Base-by-base conservation (phyloP, 169 alveolate species). In the Pseudocohnilembus persalinus region DNA sequence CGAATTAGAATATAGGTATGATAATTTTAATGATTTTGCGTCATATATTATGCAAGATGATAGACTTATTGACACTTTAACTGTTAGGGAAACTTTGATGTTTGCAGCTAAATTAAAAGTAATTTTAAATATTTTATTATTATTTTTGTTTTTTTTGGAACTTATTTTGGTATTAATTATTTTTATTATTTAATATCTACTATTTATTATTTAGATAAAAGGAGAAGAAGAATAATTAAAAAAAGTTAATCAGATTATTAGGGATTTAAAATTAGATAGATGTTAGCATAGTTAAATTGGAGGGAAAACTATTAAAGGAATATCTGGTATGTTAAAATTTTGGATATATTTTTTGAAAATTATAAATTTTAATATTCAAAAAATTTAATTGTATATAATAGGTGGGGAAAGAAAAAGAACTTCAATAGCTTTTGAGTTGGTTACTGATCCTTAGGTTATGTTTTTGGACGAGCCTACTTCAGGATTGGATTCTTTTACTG, bases 371-470 rank as follows among this genome's bases (percentile, higher is more conserved):
- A 75, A 31, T 75, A 64, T 35, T 75, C 68, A 64, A 0, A 35
- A 75, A 75, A 31, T 75, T 64, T 75, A 31, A 75, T 31, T 31
- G 29, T 35, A 64, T 75, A 75, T 75, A 0, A 31, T 64, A 1
- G 98, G 98, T 29, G 98, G 98, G 76, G 97, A 95, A 76, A 90
- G 94, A 83, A 95, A 95, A 80, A 85, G 98, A 74, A 89, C 94
- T 27, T 89, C 95, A 27, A 95, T 93, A 20, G 96, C 96, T 29
- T 90, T 93, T 76, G 97, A 95, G 84, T 83, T 95, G 64, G 91
- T 94, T 31, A 90, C 94, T 81, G 88, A 92, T 84, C 97, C 97
- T 1, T 80, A 89, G 1, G 81, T 92, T 31, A 90, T 94, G 31
- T 88, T 94, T 76, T 85, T 94, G 33, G 97, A 94, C 90, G 97